Evolutionary conservation across 2,329 filamentous ascomycete genomes (phyloP).

Genomic region (Colletotrichum abscissum): DNA sequence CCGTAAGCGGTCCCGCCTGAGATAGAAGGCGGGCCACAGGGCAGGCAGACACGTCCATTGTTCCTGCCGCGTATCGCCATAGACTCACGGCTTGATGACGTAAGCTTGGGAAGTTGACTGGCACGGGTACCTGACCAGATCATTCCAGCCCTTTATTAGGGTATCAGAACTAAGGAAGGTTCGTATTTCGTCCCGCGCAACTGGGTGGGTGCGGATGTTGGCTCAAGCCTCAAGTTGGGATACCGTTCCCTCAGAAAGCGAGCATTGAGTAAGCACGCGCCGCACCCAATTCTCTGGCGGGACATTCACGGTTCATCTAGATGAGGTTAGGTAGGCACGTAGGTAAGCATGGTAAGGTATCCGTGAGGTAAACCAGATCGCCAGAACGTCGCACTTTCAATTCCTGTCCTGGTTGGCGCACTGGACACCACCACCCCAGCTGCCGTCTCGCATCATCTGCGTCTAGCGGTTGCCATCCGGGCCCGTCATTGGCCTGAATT

Average conservation of each 20-base stretch:
- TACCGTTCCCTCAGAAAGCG: neutral
- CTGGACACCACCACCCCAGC: neutral
- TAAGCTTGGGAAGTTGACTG: neutral
- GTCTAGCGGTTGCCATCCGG: neutral
- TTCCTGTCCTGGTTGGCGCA: neutral
- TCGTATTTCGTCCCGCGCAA: neutral
- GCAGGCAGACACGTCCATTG: too few species aligned
- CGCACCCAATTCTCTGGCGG: neutral
- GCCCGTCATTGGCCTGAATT: neutral
- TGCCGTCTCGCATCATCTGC: constrained; percentile 20
- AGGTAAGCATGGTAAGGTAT: too few species aligned
- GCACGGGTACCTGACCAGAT: neutral
- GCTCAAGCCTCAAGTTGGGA: constrained; percentile 8
- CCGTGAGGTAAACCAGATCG: too few species aligned
- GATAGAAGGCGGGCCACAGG: too few species aligned
- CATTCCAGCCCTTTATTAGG: neutral
- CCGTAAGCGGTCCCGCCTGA: neutral
- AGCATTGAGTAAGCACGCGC: constrained; percentile 6
- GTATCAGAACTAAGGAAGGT: neutral
- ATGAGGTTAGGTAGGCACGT: too few species aligned
- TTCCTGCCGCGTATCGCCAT: too few species aligned
- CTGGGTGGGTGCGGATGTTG: neutral
- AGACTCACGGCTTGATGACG: neutral
- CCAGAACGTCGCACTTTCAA: neutral
- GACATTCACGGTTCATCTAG: too few species aligned